These are phyloP conservation scores for Coemansia sp. DNA, from an alignment of 192 early-diverging fungal species.

Conservation along the genomic window DNA sequence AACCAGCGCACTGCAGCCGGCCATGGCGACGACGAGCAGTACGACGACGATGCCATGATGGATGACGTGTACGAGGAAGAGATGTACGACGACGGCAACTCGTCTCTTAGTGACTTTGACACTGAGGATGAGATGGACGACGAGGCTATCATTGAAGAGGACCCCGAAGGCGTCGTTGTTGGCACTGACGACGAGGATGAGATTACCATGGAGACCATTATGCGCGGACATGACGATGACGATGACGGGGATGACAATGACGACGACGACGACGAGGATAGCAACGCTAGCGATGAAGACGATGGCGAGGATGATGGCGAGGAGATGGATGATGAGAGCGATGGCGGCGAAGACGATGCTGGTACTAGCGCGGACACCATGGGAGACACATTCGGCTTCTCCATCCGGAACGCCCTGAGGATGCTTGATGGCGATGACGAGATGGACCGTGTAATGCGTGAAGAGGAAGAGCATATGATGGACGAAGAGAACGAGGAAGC, in stretches of 20 bases:
- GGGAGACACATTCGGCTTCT: constrained; percentile 22
- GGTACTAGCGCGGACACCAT: constrained; percentile 40
- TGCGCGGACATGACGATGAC: constrained; percentile 52
- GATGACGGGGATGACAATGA: constrained; percentile 52
- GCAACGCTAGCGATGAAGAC: constrained; percentile 55
- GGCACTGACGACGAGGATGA: constrained; percentile 73
- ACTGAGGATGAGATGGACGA: constrained; percentile 72
- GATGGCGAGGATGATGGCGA: constrained; percentile 23
- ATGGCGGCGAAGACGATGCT: constrained; percentile 8
- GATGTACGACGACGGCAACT: constrained; percentile 61
- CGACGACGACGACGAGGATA: constrained; percentile 50
- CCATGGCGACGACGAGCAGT: constrained; percentile 21
- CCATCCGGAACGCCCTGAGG: constrained; percentile 33
- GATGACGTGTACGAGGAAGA: constrained; percentile 57
- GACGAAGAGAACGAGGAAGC: constrained; percentile 60
- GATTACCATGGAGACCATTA: constrained; percentile 51
- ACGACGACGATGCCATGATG: constrained; percentile 41
- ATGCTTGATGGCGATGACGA: constrained; percentile 28
- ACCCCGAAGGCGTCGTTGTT: constrained; percentile 64
- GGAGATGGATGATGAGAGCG: neutral
- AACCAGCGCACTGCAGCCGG: constrained; percentile 50
- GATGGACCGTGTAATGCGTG: constrained; percentile 8
- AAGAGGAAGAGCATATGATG: constrained; percentile 59
- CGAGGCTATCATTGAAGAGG: constrained; percentile 48
- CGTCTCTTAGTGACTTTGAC: constrained; percentile 67